Evolutionary conservation across 2,329 filamentous ascomycete species (phyloP).

Genomic region (Cyclaneusma minus): DNA sequence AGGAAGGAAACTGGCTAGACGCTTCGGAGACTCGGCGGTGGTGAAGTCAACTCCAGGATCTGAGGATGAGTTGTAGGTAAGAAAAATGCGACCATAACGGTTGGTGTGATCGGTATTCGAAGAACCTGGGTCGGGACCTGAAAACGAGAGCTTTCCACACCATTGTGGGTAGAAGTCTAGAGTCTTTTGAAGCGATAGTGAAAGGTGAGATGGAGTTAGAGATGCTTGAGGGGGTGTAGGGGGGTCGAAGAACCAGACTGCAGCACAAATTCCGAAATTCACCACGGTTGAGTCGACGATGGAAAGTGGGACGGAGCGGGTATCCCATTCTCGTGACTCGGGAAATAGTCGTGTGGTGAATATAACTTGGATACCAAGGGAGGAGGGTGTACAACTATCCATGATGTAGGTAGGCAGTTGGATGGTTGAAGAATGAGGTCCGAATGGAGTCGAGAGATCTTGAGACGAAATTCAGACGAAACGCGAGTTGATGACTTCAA

Average conservation of each 20-base stretch:
- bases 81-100: constrained; percentile 21
- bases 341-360: too few species aligned
- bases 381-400: too few species aligned
- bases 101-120: constrained; percentile 13
- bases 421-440: too few species aligned
- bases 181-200: constrained; percentile 18
- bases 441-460: too few species aligned
- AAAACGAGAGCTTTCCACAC: constrained; percentile 24
- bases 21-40: constrained; percentile 15
- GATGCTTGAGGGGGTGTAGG: constrained; percentile 5
- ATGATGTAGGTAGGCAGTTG: too few species aligned
- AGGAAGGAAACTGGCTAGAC: constrained; percentile 19
- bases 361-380: too few species aligned
- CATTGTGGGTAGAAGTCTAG: constrained; percentile 26
- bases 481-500: too few species aligned
- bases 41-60: constrained; percentile 28
- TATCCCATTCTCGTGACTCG: too few species aligned
- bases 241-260: constrained; percentile 27
- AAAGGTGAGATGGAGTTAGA: constrained; percentile 7
- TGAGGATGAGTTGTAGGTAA: constrained; percentile 19
- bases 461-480: too few species aligned
- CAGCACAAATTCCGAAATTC: constrained; percentile 23
- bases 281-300: constrained; percentile 27
- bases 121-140: constrained; percentile 11
- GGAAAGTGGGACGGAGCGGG: constrained; percentile 17